phyloP scores from a whole-genome alignment of 345 rosid genomes.

The Gossypium herbaceum region DNA sequence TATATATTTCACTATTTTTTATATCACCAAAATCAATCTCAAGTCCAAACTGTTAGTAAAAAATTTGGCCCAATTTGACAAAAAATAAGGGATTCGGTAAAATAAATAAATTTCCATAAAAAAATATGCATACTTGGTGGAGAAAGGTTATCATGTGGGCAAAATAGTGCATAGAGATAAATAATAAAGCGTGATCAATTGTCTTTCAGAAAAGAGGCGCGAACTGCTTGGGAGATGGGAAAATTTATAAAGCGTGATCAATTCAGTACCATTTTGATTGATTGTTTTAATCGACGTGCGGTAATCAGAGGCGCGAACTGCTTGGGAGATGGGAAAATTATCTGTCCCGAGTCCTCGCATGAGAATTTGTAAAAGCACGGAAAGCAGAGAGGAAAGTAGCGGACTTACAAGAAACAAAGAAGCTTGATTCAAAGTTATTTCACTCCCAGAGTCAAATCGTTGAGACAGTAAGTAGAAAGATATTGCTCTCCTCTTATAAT shows the following conservation, averaged over 20 bases:
- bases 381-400: not conserved
- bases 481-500: not conserved
- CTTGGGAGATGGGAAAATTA: not conserved
- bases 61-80: too few relatives aligned
- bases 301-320: not conserved
- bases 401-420: not conserved
- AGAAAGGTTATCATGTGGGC: not conserved
- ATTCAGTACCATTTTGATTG: not conserved
- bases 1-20: too few relatives aligned
- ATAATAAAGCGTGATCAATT: not conserved
- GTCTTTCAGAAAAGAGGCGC: not conserved
- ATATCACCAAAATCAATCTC: too few relatives aligned
- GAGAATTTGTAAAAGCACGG: not conserved
- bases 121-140: too few relatives aligned
- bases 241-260: too few relatives aligned
- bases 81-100: too few relatives aligned
- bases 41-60: too few relatives aligned
- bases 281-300: not conserved
- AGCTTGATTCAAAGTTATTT: not conserved
- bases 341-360: not conserved
- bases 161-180: not conserved
- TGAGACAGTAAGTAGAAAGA: not conserved
- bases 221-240: too few relatives aligned
- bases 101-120: too few relatives aligned
- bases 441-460: not conserved